Conservation (phyloP, 306 rosid species). For the Castanopsis chinensis region DNA sequence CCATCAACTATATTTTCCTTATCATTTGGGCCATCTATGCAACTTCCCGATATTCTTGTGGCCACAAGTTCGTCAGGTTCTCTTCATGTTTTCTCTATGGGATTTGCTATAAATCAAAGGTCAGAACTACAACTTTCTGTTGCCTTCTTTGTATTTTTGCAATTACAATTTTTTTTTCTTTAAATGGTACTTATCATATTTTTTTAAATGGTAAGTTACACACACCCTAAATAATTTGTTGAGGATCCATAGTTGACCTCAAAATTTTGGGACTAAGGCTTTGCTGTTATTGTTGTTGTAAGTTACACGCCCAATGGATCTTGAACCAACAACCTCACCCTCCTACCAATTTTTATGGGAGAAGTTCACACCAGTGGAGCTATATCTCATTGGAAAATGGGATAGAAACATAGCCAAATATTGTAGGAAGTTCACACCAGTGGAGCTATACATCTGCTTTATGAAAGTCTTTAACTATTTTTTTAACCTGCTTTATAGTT, state of each 20-base stretch:
- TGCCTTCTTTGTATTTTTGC: neutral
- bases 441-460: neutral
- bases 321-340: too few relatives aligned
- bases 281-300: too few relatives aligned
- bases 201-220: too few relatives aligned
- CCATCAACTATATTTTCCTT: slow-evolving; percentile 82
- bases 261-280: too few relatives aligned
- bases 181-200: too few relatives aligned
- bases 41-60: slow-evolving; percentile 84
- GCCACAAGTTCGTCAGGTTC: slow-evolving; percentile 95
- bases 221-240: too few relatives aligned
- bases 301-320: too few relatives aligned
- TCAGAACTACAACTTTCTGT: slow-evolving; percentile 31
- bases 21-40: slow-evolving; percentile 78
- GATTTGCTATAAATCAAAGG: slow-evolving; percentile 67
- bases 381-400: too few relatives aligned
- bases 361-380: too few relatives aligned
- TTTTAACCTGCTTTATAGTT: neutral
- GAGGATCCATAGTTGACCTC: too few relatives aligned
- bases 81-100: slow-evolving; percentile 79
- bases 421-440: neutral
- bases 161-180: neutral
- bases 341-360: too few relatives aligned
- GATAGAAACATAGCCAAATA: neutral
- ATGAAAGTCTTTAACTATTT: neutral